Conservation (phyloP, 2,329 filamentous ascomycete species). For the Chrysoporthe deuterocubensis region DNA sequence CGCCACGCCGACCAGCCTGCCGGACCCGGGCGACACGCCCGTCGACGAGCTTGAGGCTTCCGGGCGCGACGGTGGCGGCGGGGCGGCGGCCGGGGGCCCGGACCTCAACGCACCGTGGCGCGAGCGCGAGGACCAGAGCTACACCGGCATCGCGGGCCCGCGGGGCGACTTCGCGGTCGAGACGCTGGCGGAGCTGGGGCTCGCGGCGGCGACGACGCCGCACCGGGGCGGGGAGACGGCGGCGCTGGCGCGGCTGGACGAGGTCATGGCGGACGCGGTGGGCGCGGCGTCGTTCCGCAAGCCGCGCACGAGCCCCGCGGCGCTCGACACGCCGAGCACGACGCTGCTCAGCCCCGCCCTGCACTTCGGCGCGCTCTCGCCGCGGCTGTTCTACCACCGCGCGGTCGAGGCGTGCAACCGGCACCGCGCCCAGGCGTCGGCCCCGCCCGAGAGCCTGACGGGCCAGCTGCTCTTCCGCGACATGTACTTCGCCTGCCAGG, state of each 20-base stretch:
- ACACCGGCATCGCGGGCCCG: conserved; percentile 66
- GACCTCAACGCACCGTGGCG: conserved; percentile 71
- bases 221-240: conserved; percentile 73
- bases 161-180: conserved; percentile 72
- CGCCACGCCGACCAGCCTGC: conserved; percentile 63
- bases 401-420: conserved; percentile 64
- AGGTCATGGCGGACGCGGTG: conserved; percentile 63
- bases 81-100: conserved; percentile 39
- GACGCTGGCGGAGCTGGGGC: conserved; percentile 71
- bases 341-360: conserved; percentile 74
- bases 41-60: conserved; percentile 60
- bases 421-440: conserved; percentile 60
- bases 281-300: conserved; percentile 79
- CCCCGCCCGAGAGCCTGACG: conserved; percentile 69
- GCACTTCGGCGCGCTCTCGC: conserved; percentile 75
- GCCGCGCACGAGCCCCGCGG: conserved; percentile 74
- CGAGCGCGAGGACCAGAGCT: conserved; percentile 58
- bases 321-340: conserved; percentile 73
- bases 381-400: conserved; percentile 74
- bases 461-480: conserved; percentile 79
- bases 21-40: conserved; percentile 66
- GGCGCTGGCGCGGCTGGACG: conserved; percentile 61
- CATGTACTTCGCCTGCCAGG: conserved; percentile 83
- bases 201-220: conserved; percentile 65
- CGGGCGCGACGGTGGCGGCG: conserved; percentile 36